These are phyloP conservation scores for Trypanosoma avium DNA, from an alignment of 208 protist genomes.

Conservation along the genomic window DNA sequence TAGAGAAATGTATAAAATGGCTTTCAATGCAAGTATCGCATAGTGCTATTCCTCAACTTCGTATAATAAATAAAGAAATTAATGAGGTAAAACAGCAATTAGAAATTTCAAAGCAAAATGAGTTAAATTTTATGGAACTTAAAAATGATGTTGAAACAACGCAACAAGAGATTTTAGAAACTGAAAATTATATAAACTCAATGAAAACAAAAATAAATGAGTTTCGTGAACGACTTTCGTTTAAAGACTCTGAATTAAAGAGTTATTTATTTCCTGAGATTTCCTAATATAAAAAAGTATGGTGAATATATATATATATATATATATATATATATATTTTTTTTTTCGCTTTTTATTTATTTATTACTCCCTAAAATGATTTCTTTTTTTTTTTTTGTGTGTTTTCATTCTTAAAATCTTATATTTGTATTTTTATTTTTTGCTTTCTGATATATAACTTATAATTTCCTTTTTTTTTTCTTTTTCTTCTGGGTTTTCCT, in stretches of 20 bases:
- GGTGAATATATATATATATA: conserved; percentile 12
- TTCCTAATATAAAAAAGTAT: no score
- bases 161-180: conserved; percentile 10
- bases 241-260: not conserved
- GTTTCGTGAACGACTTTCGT: not conserved
- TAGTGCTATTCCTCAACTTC: conserved; percentile 32
- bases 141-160: conserved; percentile 16
- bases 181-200: conserved; percentile 17
- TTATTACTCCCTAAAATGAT: conserved; percentile 5
- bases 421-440: not conserved
- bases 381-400: conserved; percentile 12
- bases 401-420: not conserved
- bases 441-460: not conserved
- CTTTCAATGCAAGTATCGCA: conserved; percentile 26
- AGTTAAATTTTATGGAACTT: conserved; percentile 33
- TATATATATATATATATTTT: not conserved
- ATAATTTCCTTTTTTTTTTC: not conserved
- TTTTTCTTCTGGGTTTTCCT: not conserved
- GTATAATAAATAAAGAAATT: conserved; percentile 20
- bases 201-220: conserved; percentile 13
- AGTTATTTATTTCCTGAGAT: not conserved
- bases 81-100: conserved; percentile 20
- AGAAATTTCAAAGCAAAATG: conserved; percentile 11
- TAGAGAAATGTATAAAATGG: conserved; percentile 23
- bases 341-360: conserved; percentile 7